Evolutionary conservation across 495 filamentous ascomycete species (phyloP), one percentile per base, ranked within the genome.

Genomic region (Lophium mytilinum): DNA sequence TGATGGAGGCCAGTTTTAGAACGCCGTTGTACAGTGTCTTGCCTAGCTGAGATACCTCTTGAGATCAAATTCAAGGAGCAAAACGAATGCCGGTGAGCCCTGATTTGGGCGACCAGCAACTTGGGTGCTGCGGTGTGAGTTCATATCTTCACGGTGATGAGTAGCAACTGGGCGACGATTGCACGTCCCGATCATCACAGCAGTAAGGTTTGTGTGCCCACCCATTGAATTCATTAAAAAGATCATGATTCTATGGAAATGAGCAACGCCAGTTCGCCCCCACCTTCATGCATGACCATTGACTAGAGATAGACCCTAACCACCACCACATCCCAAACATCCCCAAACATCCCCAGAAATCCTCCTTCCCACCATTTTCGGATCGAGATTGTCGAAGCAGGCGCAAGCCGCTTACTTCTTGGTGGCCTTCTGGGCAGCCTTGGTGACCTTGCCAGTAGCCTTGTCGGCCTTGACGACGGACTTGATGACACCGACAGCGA

Each of bases 401-500:
- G 18, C 34, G 0, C 51, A 54, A 58, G 52, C 39, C 57, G 50
- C 57, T 61, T 85, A 85, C 76, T 85, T 85, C 82, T 85, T 85
- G 64, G 69, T 43, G 24, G 80, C 83, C 76, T 84, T 85, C 69
- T 76, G 71, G 71, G 81, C 82, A 63, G 82, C 81, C 73, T 87
- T 88, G 75, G 85, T 89, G 72, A 89, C 87, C 80, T 89, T 90
- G 55, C 83, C 83, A 57, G 76, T 68, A 66, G 76, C 78, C 72
- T 81, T 83, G 56, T 82, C 77, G 65, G 78, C 71, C 41, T 95
- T 95, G 72, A 77, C 79, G 65, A 93, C 90, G 66, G 79, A 73
- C 79, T 85, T 86, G 79, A 94, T 89, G 77, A 94, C 92, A 83
- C 92, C 92, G 76, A 98, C 93, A 61, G 92, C 93, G 61, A 96